phyloP scores from a whole-genome alignment of 2,329 filamentous ascomycete genomes.

The Fusarium penzigii region DNA sequence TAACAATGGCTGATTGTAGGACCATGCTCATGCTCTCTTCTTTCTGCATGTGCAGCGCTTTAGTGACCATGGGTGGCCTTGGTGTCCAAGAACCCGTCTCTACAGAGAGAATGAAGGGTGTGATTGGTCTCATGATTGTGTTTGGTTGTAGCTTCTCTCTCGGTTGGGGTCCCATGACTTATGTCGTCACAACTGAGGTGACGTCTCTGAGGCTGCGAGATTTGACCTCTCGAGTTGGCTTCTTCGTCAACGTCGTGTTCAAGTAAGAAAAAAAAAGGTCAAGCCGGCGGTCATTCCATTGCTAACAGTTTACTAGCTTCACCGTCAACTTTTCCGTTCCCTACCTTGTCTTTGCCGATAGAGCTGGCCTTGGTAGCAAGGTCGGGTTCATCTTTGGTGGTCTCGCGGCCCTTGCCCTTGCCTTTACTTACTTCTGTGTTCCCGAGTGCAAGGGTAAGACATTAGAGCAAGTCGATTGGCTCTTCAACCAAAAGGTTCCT shows the following conservation, averaged over 20 bases:
- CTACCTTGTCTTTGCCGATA: constrained; percentile 20
- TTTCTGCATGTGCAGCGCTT: not conserved
- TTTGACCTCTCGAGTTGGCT: constrained; percentile 11
- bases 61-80: constrained; percentile 9
- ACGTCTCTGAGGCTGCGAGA: constrained; percentile 13
- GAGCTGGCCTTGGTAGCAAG: constrained; percentile 18
- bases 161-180: constrained; percentile 6
- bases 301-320: constrained; percentile 8
- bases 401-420: not conserved
- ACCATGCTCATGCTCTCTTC: constrained; percentile 1
- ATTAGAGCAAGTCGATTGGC: constrained; percentile 18
- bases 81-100: not conserved
- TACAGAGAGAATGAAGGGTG: constrained; percentile 2
- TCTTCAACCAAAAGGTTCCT: constrained; percentile 18
- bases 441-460: constrained; percentile 23
- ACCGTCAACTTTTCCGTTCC: constrained; percentile 22
- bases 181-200: constrained; percentile 3
- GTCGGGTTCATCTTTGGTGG: constrained; percentile 25
- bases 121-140: constrained; percentile 7
- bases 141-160: constrained; percentile 9
- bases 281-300: accelerated
- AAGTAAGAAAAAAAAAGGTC: not conserved
- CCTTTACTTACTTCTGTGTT: constrained; percentile 19
- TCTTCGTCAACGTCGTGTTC: constrained; percentile 17
- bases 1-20: not conserved